A percentile compares a stretch with the other conserved stretches of the same genome.
Evolutionary conservation across 78 protist species (phyloP).

Genomic region (Dictyostelium capitatum): DNA sequence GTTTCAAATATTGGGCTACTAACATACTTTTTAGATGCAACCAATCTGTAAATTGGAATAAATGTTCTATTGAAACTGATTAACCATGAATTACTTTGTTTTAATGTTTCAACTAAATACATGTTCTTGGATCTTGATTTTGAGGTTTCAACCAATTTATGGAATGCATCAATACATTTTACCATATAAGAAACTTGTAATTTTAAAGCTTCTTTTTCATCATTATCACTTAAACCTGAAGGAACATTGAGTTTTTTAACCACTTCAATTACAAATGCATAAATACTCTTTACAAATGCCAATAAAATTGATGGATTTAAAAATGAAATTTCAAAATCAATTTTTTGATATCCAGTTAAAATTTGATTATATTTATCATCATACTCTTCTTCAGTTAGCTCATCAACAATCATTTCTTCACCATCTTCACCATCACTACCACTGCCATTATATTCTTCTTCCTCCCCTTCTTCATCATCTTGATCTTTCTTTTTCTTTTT

Average conservation of each 20-base stretch:
- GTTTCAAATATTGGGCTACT: no score
- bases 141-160: not conserved
- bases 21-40: not conserved
- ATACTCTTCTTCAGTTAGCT: not conserved
- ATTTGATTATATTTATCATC: not conserved
- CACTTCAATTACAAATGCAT: not conserved
- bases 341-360: not conserved
- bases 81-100: not conserved
- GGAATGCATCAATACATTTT: not conserved
- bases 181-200: not conserved
- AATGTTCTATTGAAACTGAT: not conserved
- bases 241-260: conserved; percentile 1
- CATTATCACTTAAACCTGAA: no score
- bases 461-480: not conserved
- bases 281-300: not conserved
- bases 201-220: not conserved
- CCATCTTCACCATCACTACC: not conserved
- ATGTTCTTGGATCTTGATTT: not conserved
- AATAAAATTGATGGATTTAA: not conserved
- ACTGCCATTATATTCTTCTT: not conserved
- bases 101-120: conserved; percentile 33
- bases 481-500: not conserved
- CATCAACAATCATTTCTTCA: not conserved
- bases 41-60: not conserved
- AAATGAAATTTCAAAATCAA: not conserved